Percentiles rank a stretch among this genome's conserved stretches.
Conservation (phyloP, 176 grass and related monocot species). For the Musa beccarii region DNA sequence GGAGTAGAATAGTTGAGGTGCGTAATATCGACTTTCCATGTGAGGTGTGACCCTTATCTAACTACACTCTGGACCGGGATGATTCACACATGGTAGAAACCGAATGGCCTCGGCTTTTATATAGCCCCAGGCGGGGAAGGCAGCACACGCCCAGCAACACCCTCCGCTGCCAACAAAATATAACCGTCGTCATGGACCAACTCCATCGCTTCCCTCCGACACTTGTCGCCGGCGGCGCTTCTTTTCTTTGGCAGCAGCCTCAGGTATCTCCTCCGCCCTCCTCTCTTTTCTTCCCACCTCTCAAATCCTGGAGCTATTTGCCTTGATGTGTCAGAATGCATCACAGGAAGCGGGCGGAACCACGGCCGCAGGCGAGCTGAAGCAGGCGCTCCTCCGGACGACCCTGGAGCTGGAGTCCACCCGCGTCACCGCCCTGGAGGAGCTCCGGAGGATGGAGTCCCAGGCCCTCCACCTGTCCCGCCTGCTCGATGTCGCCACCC, state of each 20-base stretch:
- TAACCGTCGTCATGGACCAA: background rate
- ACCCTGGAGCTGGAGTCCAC: conserved; percentile 55
- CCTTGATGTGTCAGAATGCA: background rate
- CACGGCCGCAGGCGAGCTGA: conserved; percentile 32
- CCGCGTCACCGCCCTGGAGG: conserved; percentile 46
- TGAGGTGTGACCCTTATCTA: no score
- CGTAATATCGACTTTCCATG: no score
- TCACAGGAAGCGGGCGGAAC: background rate
- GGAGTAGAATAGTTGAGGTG: no score
- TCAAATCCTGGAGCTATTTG: background rate
- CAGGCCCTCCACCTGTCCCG: conserved; percentile 53
- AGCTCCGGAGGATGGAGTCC: conserved; percentile 55
- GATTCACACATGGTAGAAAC: no score
- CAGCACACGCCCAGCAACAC: no score
- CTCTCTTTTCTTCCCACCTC: background rate
- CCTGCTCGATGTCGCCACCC: conserved; percentile 48
- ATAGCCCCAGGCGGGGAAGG: background rate
- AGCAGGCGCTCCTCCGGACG: conserved; percentile 43
- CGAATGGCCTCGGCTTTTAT: background rate
- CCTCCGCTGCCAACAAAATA: no score
- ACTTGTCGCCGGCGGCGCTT: background rate
- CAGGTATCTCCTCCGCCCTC: background rate
- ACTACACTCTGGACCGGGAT: no score
- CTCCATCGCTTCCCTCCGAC: background rate
- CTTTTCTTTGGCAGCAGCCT: background rate